Percentiles rank a stretch among this genome's conserved stretches.
These are phyloP conservation scores for Potentilla sterilis DNA, from an alignment of 306 rosid species.

Conservation along the genomic window DNA sequence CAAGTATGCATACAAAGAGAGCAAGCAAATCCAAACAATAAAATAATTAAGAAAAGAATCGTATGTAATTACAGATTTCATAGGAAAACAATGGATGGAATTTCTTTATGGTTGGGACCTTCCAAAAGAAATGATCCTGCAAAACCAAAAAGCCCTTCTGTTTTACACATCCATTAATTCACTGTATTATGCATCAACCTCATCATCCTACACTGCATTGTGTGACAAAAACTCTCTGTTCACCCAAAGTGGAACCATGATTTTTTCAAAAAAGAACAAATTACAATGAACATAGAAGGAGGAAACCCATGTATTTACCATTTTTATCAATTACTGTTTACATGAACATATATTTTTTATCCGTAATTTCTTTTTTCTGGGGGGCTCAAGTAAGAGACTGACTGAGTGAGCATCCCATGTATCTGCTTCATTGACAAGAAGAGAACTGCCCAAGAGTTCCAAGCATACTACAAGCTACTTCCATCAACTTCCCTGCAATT, in stretches of 20 bases:
- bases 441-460: conserved; percentile 73
- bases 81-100: conserved; percentile 32
- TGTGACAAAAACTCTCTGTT: conserved; percentile 12
- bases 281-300: conserved; percentile 14
- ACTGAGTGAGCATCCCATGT: conserved; percentile 15
- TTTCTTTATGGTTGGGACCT: conserved; percentile 21
- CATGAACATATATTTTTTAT: conserved; percentile 36
- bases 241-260: conserved; percentile 13
- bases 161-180: conserved; percentile 40
- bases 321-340: conserved; percentile 47
- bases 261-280: conserved; percentile 12
- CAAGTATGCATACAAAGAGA: conserved; percentile 43
- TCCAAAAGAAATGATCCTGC: conserved; percentile 39
- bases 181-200: conserved; percentile 34
- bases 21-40: conserved; percentile 39
- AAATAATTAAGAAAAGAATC: conserved; percentile 25
- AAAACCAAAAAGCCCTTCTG: conserved; percentile 40
- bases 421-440: conserved; percentile 49
- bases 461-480: conserved; percentile 73
- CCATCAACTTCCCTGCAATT: conserved; percentile 77
- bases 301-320: conserved; percentile 47
- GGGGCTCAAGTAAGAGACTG: conserved; percentile 8
- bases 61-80: conserved; percentile 76
- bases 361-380: background rate
- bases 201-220: conserved; percentile 55